Base-by-base conservation (phyloP, 1,284 basidiomycete species). In the Cryptococcus sp. region DNA sequence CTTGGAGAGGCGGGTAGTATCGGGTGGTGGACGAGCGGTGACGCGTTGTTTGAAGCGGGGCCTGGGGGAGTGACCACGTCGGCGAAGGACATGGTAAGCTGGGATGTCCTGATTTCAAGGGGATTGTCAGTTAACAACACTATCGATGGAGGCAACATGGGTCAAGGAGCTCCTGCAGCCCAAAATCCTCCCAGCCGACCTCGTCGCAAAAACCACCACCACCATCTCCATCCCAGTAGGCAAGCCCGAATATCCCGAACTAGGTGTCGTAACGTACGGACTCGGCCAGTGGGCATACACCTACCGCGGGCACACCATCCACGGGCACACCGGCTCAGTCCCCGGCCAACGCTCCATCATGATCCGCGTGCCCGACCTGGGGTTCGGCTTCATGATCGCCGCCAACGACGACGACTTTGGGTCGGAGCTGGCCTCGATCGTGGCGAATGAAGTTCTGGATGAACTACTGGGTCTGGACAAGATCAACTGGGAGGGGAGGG, bases 371-470 rank as follows among this genome's bases (percentile, higher is more conserved):
- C 69, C 68, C 1, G 57, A 60, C 2, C 13, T 54, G 4, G 59
- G 58, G 1, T 24, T 67, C 12, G 69, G 64, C 1, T 37, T 70
- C 40, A 56, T 59, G n/a, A 40, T 67, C 24, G 62, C 63, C 28
- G 40, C 56, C 42, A 71, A 72, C 50, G 66, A 70, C 42, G 59
- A 68, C 9, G 54, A 60, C 4, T 62, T 63, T 39, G 71, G 69
- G 1, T 20, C 45, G 2, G 33, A 35, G 9, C 33, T 67, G 11
- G 33, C 59, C 4, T 50, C 58, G 15, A 51, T 57, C 8, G 44
- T 68, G 23, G 56, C 46, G 13, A 62, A 56, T 43, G 47, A 45
- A 13, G 54, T 69, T 15, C 8, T 69, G 33, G 69, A 70, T 46
- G 52, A 54, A 18, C 13, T 68, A 2, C 48, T 70, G 4, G 60